Evolutionary conservation across 768 basidiomycete species (phyloP), one percentile per base, ranked within the genome.

Genomic region (Omphalotus guepiniiformis): DNA sequence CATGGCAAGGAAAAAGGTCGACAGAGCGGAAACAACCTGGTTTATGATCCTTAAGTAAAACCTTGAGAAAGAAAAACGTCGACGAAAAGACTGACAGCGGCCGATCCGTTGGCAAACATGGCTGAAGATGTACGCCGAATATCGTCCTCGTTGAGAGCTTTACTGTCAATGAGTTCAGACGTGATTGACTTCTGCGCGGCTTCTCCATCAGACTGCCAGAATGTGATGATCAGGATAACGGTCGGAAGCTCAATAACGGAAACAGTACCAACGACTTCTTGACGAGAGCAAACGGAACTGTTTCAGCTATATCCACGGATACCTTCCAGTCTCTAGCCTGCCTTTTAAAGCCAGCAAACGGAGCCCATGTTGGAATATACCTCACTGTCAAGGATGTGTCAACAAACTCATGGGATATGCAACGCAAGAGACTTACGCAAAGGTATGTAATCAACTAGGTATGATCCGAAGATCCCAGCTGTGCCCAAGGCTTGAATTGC

Each of bases 361-460:
- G 49, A n/a, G n/a, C n/a, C n/a, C n/a, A n/a, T n/a, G n/a, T n/a
- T n/a, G n/a, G n/a, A 25, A 46, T 7, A 23, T 41, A 30, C 21
- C 35, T 38, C n/a, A 50, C 43, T 50, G 34, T 25, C 18, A 19
- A 42, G 13, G 21, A 23, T 6, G 8, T 30, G 16, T 2, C 8
- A 2, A 22, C 16, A 12, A 42, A 29, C 15, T n/a, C n/a, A 42
- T 3, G 38, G 9, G 11, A 8, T 13, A 12, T 16, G 19, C 5
- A 45, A 30, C 26, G 25, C 11, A n/a, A 23, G 9, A 6, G 16
- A 21, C 49, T 50, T 30, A 50, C 49, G 23, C 13, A 50, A 45
- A 18, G 58, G 58, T 19, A 59, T 22, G 25, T 50, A 55, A 49
- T 59, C 56, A 2, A 59, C 56, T 6, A 58, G n/a, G 30, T 55